phyloP scores from a whole-genome alignment of 345 rosid species.

The Gynandropsis gynandra region DNA sequence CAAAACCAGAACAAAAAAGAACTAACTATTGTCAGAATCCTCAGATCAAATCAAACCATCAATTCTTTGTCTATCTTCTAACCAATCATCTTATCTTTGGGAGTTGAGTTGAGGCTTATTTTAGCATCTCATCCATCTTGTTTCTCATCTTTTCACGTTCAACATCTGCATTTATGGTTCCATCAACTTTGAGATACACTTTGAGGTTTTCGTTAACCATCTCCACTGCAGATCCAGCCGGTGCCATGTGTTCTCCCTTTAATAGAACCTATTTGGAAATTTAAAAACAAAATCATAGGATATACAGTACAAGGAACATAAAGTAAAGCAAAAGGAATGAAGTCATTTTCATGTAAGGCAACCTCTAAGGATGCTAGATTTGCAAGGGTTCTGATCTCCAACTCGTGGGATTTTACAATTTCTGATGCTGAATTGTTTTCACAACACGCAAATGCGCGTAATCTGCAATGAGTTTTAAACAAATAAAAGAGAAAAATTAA shows the following conservation, averaged over 20 bases:
- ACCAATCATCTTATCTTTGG: neutral
- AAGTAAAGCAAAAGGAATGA: neutral
- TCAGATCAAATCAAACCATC: too few species aligned
- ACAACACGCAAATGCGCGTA: conserved; percentile 83
- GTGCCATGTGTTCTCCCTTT: too few species aligned
- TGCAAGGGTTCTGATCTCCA: conserved; percentile 86
- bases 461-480: conserved; percentile 32
- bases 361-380: conserved; percentile 66
- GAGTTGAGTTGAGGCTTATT: conserved; percentile 32
- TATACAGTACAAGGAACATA: neutral
- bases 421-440: conserved; percentile 48
- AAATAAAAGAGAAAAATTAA: neutral
- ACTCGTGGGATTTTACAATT: conserved; percentile 43
- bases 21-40: too few species aligned
- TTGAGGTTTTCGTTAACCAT: conserved; percentile 74
- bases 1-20: too few species aligned
- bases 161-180: too few species aligned
- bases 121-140: too few species aligned
- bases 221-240: conserved; percentile 66
- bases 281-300: too few species aligned
- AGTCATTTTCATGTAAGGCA: neutral
- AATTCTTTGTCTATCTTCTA: too few species aligned
- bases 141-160: too few species aligned
- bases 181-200: conserved; percentile 71
- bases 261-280: too few species aligned